These are phyloP conservation scores for Saksenaea vasiformis DNA, from an alignment of 371 early-diverging fungal species.

Conservation along the genomic window DNA sequence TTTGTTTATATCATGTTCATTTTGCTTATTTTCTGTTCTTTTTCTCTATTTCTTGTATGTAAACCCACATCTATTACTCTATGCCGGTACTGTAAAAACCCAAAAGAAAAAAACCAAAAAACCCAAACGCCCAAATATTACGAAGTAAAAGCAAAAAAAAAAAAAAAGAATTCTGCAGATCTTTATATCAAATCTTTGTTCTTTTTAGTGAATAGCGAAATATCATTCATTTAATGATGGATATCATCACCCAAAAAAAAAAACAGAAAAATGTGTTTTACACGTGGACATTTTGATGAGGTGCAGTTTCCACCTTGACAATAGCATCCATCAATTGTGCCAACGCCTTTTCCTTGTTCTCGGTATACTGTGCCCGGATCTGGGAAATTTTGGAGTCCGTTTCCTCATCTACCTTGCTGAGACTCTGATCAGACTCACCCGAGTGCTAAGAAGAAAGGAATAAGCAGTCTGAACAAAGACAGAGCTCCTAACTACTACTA, in stretches of 20 bases:
- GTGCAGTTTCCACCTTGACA: constrained; percentile 71
- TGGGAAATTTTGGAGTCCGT: constrained; percentile 78
- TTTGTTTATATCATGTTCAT: constrained; percentile 2
- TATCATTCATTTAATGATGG: background rate
- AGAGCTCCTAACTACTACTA: background rate
- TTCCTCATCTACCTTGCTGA: constrained; percentile 71
- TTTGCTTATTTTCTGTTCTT: background rate
- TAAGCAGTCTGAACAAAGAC: constrained; percentile 5
- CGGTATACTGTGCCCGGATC: constrained; percentile 61
- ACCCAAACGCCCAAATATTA: background rate
- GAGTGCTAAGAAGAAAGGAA: constrained; percentile 59
- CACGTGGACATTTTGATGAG: constrained; percentile 62
- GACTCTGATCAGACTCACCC: constrained; percentile 73
- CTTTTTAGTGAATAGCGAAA: background rate
- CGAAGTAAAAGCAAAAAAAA: constrained; percentile 9
- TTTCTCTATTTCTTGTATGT: background rate
- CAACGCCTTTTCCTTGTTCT: constrained; percentile 75
- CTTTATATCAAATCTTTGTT: background rate
- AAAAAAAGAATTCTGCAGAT: background rate
- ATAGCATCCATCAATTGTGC: constrained; percentile 75
- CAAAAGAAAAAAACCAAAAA: background rate
- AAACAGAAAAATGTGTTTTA: constrained; percentile 17
- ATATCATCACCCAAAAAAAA: background rate
- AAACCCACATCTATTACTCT: background rate
- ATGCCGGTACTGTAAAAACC: background rate